These are phyloP conservation scores for Quercus dentata DNA, from an alignment of 306 rosid genomes.

Conservation along the genomic window DNA sequence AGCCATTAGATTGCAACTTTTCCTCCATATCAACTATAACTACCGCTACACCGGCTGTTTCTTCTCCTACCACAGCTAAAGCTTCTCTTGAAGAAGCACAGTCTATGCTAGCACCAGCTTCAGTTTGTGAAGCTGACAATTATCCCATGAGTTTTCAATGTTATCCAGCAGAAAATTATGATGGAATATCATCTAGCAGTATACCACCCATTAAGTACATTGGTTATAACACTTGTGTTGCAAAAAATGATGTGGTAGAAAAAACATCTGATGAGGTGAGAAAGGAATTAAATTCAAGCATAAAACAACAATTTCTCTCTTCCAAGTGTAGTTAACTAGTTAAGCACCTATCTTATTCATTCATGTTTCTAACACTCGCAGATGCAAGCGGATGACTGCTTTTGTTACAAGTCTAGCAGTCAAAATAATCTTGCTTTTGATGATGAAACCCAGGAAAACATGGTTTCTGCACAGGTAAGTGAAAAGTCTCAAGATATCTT, in stretches of 20 bases:
- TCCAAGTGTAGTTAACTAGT: not conserved
- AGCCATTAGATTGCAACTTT: not conserved
- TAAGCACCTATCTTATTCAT: no score
- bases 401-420: conserved; percentile 21
- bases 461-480: conserved; percentile 44
- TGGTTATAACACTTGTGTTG: conserved; percentile 27
- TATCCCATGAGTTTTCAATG: not conserved
- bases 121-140: not conserved
- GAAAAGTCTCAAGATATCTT: conserved; percentile 15
- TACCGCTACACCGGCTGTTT: not conserved
- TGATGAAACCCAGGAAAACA: no score
- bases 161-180: not conserved
- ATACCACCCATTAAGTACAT: conserved; percentile 27
- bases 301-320: no score
- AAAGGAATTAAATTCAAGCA: not conserved
- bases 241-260: conserved; percentile 18
- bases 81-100: conserved; percentile 50
- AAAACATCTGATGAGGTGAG: conserved; percentile 40
- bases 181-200: not conserved
- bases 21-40: not conserved
- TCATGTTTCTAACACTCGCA: no score
- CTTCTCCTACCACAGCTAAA: conserved; percentile 38
- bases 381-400: conserved; percentile 34
- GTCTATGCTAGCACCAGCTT: not conserved
- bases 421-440: conserved; percentile 6